Percentiles rank a stretch among this genome's conserved stretches.
These are phyloP conservation scores for Bromus sterilis DNA, from an alignment of 176 grass and related monocot genomes.

Conservation along the genomic window DNA sequence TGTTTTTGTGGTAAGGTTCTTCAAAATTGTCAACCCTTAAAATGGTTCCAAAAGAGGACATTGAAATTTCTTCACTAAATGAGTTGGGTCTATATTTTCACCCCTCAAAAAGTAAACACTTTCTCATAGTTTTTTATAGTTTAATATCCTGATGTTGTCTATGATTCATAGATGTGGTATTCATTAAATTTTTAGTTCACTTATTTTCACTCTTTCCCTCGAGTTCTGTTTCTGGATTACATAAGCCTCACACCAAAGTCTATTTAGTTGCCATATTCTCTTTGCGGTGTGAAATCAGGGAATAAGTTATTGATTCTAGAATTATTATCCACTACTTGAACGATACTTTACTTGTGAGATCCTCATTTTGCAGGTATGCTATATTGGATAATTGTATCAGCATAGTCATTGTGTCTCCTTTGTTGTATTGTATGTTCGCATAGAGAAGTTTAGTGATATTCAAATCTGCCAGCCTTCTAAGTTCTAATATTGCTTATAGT, in stretches of 20 bases:
- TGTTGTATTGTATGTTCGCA: slow-evolving; percentile 43
- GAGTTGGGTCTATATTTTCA: slow-evolving; percentile 64
- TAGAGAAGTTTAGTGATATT: background rate
- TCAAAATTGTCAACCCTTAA: slow-evolving; percentile 32
- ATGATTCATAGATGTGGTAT: background rate
- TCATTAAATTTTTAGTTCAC: slow-evolving; percentile 60
- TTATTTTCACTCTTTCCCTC: slow-evolving; percentile 74
- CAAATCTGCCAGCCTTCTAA: background rate
- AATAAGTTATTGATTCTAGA: too few relatives aligned
- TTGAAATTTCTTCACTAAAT: slow-evolving; percentile 44
- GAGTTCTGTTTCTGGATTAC: slow-evolving; percentile 52
- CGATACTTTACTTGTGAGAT: background rate
- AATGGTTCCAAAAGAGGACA: slow-evolving; percentile 31
- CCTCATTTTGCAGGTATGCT: slow-evolving; percentile 51
- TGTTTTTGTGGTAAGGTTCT: background rate
- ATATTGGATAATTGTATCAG: slow-evolving; percentile 79
- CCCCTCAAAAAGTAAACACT: slow-evolving; percentile 51
- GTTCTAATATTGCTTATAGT: background rate
- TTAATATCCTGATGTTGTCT: background rate
- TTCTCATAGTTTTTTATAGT: background rate
- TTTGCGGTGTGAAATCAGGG: background rate
- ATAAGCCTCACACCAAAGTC: slow-evolving; percentile 62
- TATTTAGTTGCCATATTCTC: slow-evolving; percentile 3
- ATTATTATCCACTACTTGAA: background rate
- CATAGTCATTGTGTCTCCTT: slow-evolving; percentile 62